phyloP scores from a whole-genome alignment of 805 yeast species.

The Maudiozyma bulderi region DNA sequence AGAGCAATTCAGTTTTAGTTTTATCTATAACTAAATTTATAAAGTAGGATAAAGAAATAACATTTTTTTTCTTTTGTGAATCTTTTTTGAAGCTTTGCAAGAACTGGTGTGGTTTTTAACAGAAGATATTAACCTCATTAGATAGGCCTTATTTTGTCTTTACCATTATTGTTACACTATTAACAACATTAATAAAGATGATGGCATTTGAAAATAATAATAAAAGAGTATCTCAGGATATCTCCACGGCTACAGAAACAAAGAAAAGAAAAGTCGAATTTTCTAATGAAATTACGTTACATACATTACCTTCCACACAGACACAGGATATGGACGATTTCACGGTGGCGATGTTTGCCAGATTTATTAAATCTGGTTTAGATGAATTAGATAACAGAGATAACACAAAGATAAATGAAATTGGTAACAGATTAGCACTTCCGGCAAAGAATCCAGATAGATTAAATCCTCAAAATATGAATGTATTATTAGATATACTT shows the following conservation, averaged over 20 bases:
- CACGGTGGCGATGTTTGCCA: conserved; percentile 30
- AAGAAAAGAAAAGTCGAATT: conserved; percentile 28
- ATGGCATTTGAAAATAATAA: conserved; percentile 25
- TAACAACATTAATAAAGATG: conserved; percentile 11
- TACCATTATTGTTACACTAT: not conserved
- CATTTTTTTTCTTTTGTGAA: too few species aligned
- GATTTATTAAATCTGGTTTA: conserved; percentile 56
- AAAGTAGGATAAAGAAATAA: too few species aligned
- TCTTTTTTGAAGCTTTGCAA: too few species aligned
- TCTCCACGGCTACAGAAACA: conserved; percentile 10
- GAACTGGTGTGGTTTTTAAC: too few species aligned
- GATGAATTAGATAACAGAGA: conserved; percentile 58
- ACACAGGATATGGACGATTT: conserved; percentile 16
- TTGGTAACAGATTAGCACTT: conserved; percentile 49
- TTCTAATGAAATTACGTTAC: conserved; percentile 18
- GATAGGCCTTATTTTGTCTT: too few species aligned
- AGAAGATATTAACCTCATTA: too few species aligned
- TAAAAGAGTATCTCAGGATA: conserved; percentile 16
- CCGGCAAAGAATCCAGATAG: conserved; percentile 46
- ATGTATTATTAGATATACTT: conserved; percentile 46
- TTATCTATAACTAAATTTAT: too few species aligned
- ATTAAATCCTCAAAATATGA: conserved; percentile 43
- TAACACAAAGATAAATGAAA: conserved; percentile 43
- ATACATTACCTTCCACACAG: conserved; percentile 4
- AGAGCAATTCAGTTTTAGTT: too few species aligned